Evolutionary conservation across 148 eudicot genomes (phyloP).

Genomic region (Persicaria tinctoria): DNA sequence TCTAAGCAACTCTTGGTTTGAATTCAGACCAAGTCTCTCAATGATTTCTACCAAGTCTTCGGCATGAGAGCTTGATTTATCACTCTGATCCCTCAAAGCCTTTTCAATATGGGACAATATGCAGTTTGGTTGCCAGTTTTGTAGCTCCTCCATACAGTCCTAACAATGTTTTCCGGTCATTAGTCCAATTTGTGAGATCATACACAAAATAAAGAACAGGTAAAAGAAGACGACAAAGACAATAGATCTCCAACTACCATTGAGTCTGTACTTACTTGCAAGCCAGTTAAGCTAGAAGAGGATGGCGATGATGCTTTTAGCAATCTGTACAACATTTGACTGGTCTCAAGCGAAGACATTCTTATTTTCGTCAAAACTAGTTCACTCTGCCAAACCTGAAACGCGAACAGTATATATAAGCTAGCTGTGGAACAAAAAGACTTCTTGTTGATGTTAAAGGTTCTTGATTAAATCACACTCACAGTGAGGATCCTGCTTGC

Average conservation of each 20-base stretch:
- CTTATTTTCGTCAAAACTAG: constrained; percentile 51
- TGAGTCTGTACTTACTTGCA: constrained; percentile 55
- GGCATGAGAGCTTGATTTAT: constrained; percentile 25
- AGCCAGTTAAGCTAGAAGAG: constrained; percentile 40
- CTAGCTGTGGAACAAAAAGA: background rate
- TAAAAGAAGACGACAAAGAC: background rate
- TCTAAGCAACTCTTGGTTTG: constrained; percentile 55
- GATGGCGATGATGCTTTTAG: constrained; percentile 38
- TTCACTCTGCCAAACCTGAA: constrained; percentile 71
- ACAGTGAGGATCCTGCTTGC: constrained; percentile 68
- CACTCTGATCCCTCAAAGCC: constrained; percentile 35
- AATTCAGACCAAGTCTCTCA: constrained; percentile 43
- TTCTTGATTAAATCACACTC: constrained; percentile 26
- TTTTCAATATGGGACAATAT: constrained; percentile 51
- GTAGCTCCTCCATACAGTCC: constrained; percentile 68
- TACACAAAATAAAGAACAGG: background rate
- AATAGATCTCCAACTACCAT: constrained; percentile 26
- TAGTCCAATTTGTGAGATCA: constrained; percentile 10
- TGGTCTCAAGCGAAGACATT: constrained; percentile 48
- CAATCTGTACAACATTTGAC: constrained; percentile 41
- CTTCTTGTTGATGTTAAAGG: background rate
- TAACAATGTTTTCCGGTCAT: constrained; percentile 29
- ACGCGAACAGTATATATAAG: background rate
- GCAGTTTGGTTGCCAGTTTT: constrained; percentile 42
- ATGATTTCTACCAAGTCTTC: constrained; percentile 40